phyloP scores from a whole-genome alignment of 140 eudicot species.

The Senecio squalidus region DNA sequence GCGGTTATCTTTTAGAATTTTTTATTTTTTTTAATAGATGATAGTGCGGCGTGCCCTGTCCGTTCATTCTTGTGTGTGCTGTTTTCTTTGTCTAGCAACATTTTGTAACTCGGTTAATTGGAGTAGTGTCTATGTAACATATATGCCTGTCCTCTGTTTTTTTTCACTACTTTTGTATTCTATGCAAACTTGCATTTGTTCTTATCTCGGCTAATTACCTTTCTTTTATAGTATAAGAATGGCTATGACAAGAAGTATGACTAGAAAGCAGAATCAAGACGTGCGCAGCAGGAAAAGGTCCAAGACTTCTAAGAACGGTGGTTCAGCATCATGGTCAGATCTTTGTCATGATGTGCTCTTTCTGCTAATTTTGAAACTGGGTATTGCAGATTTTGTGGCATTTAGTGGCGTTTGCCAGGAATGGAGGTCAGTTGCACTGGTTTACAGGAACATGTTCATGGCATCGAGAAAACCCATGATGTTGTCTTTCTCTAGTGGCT shows the following conservation, averaged over 20 bases:
- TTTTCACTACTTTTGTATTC: background rate
- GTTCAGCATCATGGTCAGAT: slow-evolving; percentile 3
- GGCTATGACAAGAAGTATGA: background rate
- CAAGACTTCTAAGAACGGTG: background rate
- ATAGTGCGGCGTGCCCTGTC: no score
- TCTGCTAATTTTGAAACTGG: slow-evolving; percentile 2
- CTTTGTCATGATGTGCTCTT: slow-evolving; percentile 8
- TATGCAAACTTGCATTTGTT: background rate
- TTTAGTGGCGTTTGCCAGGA: slow-evolving; percentile 18
- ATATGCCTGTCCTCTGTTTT: no score
- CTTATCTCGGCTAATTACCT: background rate
- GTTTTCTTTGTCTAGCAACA: no score
- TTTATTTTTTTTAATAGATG: no score
- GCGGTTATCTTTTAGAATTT: no score
- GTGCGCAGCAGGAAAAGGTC: background rate
- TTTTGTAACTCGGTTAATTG: no score
- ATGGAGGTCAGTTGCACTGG: slow-evolving; percentile 11
- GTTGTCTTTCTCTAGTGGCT: background rate
- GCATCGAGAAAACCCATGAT: background rate
- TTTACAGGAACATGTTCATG: background rate
- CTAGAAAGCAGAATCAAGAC: background rate
- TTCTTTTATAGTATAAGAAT: background rate
- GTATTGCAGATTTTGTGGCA: background rate
- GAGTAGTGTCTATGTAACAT: no score
- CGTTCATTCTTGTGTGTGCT: no score